Base-by-base conservation (phyloP, 257 asterid genomes). In the Perilla frutescens region DNA sequence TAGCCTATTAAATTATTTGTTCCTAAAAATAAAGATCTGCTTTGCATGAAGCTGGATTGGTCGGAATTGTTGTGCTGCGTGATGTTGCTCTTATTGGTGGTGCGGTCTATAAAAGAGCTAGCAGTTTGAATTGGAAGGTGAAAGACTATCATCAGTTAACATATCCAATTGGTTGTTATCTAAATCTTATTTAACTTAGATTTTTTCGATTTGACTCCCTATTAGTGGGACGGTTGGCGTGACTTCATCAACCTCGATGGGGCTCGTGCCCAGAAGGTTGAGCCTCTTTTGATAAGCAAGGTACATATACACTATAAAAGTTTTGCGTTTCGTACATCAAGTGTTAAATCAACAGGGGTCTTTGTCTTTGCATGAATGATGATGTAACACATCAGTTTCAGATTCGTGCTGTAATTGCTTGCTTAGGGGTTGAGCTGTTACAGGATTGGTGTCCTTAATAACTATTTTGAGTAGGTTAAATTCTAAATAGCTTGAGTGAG, bases 231-330 rank as follows among this genome's bases (percentile, higher is more conserved):
- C 77, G 79, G 87, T 71, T 95, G 91, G 96, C 86, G 68, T 43
- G 94, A 87, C 62, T 91, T 90, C 88, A 85, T 91, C 88, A 85
- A 90, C 81, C 93, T 95, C 66, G 86, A 89, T 70, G 96, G 97
- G 44, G 73, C 90, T 50, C 82, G 69, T 76, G 85, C 87, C 12
- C 84, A 81, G 77, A 92, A 88, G 81, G 90, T 95, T 57, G 88
- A 90, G 81, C 99, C 99, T 67, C 96, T 95, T 59, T 60, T 88
- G 31, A 79, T 91, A 75, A 91, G 97, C 91, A 93, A 93, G 97
- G 98, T 93, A 90, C 74, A 47, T 61, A 32, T 7, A 13, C 20
- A 61, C 62, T 13, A 8, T 50, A 37, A 40, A 8, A 8, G 32
- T 53, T 58, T 53, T 60, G 5, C n/a, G 11, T 49, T 61, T 45